Evolutionary conservation across 2,329 filamentous ascomycete species (phyloP).

Genomic region (Pezicula neosporulosa): DNA sequence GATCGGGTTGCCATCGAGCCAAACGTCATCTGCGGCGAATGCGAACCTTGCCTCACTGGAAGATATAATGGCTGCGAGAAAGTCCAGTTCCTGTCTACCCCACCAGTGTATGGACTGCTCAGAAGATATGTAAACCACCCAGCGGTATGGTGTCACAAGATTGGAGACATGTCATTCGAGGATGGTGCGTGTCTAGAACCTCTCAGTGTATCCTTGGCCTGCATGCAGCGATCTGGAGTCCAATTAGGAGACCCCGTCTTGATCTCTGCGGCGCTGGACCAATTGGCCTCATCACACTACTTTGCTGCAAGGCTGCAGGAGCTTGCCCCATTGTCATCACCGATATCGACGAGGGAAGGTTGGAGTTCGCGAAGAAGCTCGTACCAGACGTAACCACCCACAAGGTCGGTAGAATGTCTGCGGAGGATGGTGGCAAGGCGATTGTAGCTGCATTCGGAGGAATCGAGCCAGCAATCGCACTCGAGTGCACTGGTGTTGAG

Average conservation of each 20-base stretch:
- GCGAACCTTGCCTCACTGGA: conserved; percentile 87
- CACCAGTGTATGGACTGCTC: conserved; percentile 81
- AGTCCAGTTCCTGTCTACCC: conserved; percentile 85
- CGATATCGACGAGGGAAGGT: conserved; percentile 83
- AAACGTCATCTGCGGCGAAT: conserved; percentile 86
- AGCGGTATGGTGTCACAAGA: conserved; percentile 93
- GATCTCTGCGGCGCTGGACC: conserved; percentile 90
- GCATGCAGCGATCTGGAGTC: conserved; percentile 78
- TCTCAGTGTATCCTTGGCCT: conserved; percentile 82
- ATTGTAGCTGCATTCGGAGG: conserved; percentile 71
- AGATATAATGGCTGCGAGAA: conserved; percentile 92
- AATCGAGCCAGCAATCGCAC: conserved; percentile 73
- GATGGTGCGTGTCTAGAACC: conserved; percentile 89
- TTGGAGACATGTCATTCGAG: conserved; percentile 87
- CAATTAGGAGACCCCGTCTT: conserved; percentile 82
- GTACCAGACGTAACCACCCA: conserved; percentile 78
- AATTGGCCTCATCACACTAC: conserved; percentile 84
- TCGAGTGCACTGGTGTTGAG: conserved; percentile 96
- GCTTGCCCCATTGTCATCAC: conserved; percentile 91
- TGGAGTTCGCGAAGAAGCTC: conserved; percentile 81
- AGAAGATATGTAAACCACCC: conserved; percentile 94
- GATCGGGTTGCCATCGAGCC: conserved; percentile 94
- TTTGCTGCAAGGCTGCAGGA: conserved; percentile 82
- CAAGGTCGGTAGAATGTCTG: conserved; percentile 63
- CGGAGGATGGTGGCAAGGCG: conserved; percentile 68